phyloP scores from a whole-genome alignment of 108 stramenopile species.

The Skeletonema menzelii region DNA sequence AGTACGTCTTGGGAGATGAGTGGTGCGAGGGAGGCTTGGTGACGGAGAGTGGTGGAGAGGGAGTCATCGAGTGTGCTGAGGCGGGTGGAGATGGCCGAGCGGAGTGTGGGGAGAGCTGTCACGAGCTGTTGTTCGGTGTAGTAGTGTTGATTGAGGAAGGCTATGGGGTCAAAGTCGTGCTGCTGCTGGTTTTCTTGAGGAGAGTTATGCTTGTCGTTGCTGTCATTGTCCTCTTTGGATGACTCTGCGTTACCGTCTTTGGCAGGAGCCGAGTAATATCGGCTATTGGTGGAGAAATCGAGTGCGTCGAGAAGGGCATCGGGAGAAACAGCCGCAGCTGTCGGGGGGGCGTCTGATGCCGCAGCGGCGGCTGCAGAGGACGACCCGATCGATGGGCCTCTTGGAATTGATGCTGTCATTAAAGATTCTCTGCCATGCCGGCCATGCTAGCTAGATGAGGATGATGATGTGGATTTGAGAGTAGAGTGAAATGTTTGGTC shows the following conservation, averaged over 20 bases:
- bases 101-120: slow-evolving; percentile 63
- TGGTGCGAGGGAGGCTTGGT: slow-evolving; percentile 70
- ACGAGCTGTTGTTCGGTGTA: slow-evolving; percentile 65
- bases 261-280: neutral
- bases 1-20: slow-evolving; percentile 65
- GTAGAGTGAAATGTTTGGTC: no score
- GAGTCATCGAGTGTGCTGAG: slow-evolving; percentile 74
- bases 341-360: neutral
- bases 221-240: neutral
- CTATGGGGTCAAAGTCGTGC: slow-evolving; percentile 63
- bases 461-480: no score
- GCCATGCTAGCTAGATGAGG: no score
- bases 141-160: slow-evolving; percentile 81
- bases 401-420: no score
- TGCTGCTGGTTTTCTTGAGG: slow-evolving; percentile 1
- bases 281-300: neutral
- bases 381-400: no score
- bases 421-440: no score
- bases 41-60: slow-evolving; percentile 70
- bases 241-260: no score
- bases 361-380: no score
- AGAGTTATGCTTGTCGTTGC: slow-evolving; percentile 1
- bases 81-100: slow-evolving; percentile 65
- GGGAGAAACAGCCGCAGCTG: neutral
- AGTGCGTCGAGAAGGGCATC: neutral